Evolutionary conservation across 2,329 filamentous ascomycete genomes (phyloP).

Genomic region (Chlorencoelia australis): DNA sequence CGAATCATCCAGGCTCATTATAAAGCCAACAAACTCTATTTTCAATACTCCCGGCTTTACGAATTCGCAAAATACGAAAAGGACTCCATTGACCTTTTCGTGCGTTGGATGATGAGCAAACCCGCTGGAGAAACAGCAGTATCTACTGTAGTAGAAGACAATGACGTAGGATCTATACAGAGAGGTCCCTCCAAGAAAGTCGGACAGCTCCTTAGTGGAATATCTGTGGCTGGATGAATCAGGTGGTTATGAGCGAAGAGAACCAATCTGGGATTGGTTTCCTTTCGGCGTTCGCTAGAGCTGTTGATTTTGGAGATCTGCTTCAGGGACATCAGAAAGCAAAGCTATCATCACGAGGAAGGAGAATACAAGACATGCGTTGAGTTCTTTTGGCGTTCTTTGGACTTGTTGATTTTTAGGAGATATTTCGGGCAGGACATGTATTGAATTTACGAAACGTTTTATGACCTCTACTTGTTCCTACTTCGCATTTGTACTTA

Average conservation of each 20-base stretch:
- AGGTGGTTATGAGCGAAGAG: neutral
- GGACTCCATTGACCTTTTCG: neutral
- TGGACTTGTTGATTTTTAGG: too few relatives aligned
- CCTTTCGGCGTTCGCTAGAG: neutral
- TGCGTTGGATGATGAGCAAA: neutral
- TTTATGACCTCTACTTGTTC: too few relatives aligned
- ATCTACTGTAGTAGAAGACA: neutral
- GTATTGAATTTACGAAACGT: too few relatives aligned
- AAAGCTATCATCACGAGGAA: neutral
- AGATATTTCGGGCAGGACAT: too few relatives aligned
- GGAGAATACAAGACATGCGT: neutral
- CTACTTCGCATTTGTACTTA: too few relatives aligned
- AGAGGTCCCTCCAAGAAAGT: neutral
- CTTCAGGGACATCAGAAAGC: neutral
- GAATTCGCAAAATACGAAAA: neutral
- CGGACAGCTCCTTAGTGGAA: neutral
- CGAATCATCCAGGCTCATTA: neutral
- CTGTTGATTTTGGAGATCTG: neutral
- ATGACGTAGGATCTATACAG: neutral
- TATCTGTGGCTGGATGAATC: neutral
- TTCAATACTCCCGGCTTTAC: neutral
- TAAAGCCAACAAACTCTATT: neutral
- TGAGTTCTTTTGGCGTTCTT: too few relatives aligned
- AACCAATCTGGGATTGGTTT: neutral
- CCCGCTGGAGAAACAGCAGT: neutral